Base-by-base conservation (phyloP, 371 early-diverging fungal genomes). In the Lichtheimia corymbifera region DNA sequence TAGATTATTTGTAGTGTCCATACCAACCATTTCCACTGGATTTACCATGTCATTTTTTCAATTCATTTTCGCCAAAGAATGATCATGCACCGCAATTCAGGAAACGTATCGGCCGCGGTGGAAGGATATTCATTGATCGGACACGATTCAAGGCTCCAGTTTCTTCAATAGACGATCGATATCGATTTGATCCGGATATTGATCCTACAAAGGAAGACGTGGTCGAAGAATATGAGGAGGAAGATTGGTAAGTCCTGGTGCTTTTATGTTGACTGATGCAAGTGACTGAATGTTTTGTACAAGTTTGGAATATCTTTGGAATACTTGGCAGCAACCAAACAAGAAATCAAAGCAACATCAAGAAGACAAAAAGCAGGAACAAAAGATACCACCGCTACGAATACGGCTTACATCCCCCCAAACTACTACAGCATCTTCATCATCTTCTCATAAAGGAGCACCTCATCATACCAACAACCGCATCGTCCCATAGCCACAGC, bases 21-120 rank as follows among this genome's bases (percentile, higher is more conserved):
- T 81, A 81, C 64, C 79, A 83, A 50, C 81, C 74, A 11, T 78
- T 83, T 55, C 68, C 75, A n/a, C 50, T 64, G 20, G 15, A 71
- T 53, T 55, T 79, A 61, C 61, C 80, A 60, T 60, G 65, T 30
- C 73, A 71, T 56, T 72, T 70, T 57, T 63, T 63, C 61, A 67
- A 76, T 40, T 43, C 57, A 5, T 45, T 70, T 4, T 40, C 54
- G 3, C 14, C 35, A 35, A 66, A 77, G 35, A 73, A 71, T 15
- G 76, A 73, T 55, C 30, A 42, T 27, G 22, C 41, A n/a, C 63
- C 55, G 0, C 66, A 53, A 17, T 83, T 71, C 64, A 72, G 88
- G 41, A 83, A 75, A 56, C 79, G 88, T 50, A 59, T 83, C 54
- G 88, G 88, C 17, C 80, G 86, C 52, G 82, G 82, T 51, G 86